These are phyloP conservation scores for Debaryomyces tyrocola DNA, from an alignment of 805 yeast species.

Conservation along the genomic window DNA sequence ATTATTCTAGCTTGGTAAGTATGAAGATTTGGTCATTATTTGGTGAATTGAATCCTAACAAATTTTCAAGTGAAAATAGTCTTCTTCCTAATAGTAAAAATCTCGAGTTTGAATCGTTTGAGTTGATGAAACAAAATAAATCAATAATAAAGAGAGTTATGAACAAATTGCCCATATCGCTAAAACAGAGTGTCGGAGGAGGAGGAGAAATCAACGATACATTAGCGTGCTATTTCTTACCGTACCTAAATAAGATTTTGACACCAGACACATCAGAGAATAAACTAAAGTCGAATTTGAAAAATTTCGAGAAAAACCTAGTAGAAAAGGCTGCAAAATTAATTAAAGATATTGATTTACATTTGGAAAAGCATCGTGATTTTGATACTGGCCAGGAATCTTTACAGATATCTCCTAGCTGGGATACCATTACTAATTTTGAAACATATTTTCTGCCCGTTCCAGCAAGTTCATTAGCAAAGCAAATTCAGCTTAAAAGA, in stretches of 20 bases:
- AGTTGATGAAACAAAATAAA: slow-evolving; percentile 30
- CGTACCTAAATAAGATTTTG: slow-evolving; percentile 31
- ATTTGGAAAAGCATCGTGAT: slow-evolving; percentile 37
- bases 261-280: slow-evolving; percentile 27
- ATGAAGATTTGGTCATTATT: slow-evolving; percentile 64
- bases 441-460: slow-evolving; percentile 17
- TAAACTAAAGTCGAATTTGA: slow-evolving; percentile 22
- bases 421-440: slow-evolving; percentile 32
- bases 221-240: slow-evolving; percentile 31
- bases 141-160: slow-evolving; percentile 31
- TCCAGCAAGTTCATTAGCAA: slow-evolving; percentile 11
- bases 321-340: slow-evolving; percentile 39
- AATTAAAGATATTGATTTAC: slow-evolving; percentile 39
- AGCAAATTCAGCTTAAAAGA: slow-evolving; percentile 27
- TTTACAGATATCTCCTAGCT: slow-evolving; percentile 33
- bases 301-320: slow-evolving; percentile 27
- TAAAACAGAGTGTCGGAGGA: slow-evolving; percentile 27
- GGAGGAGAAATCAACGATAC: slow-evolving; percentile 20
- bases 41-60: slow-evolving; percentile 52
- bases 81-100: slow-evolving; percentile 32
- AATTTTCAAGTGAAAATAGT: slow-evolving; percentile 10
- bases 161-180: slow-evolving; percentile 26
- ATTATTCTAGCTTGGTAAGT: slow-evolving; percentile 58
- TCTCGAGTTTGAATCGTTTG: slow-evolving; percentile 41
- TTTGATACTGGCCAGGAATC: slow-evolving; percentile 26